Percentiles rank a stretch among this genome's conserved stretches.
Conservation (phyloP, 331 rosid species). For the Ulmus americana region DNA sequence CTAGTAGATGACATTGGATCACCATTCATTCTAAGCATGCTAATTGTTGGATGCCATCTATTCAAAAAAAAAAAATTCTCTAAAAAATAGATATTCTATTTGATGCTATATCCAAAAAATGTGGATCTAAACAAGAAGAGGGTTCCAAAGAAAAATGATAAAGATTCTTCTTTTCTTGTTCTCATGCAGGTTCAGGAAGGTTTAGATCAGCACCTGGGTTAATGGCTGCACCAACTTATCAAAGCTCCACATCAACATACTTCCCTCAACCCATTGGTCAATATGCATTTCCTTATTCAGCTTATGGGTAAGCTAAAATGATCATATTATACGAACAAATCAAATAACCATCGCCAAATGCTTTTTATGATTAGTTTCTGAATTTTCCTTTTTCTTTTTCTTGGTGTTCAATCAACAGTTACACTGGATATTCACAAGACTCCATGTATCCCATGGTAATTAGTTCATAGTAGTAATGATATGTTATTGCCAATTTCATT, state of each 20-base stretch:
- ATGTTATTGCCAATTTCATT: background rate
- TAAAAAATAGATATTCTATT: background rate
- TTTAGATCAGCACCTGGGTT: constrained; percentile 60
- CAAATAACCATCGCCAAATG: background rate
- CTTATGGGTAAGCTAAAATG: constrained; percentile 55
- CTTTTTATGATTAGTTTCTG: constrained; percentile 8
- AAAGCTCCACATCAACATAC: constrained; percentile 59
- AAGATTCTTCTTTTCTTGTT: background rate
- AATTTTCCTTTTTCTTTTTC: constrained; percentile 11
- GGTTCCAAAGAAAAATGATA: background rate
- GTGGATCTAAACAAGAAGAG: constrained; percentile 14
- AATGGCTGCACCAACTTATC: constrained; percentile 56
- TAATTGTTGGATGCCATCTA: background rate
- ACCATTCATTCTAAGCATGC: background rate
- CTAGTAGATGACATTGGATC: background rate
- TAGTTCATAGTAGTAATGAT: constrained; percentile 2
- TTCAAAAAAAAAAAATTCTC: background rate
- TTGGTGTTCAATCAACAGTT: constrained; percentile 36
- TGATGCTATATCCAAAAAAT: constrained; percentile 1
- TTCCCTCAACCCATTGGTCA: constrained; percentile 64
- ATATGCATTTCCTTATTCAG: constrained; percentile 68
- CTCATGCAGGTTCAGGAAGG: constrained; percentile 45
- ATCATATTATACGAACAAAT: background rate
- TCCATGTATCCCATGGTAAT: constrained; percentile 60
- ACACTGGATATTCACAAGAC: constrained; percentile 77